phyloP scores from a whole-genome alignment of 495 filamentous ascomycete genomes.

The Podospora bellae-mahoneyi region DNA sequence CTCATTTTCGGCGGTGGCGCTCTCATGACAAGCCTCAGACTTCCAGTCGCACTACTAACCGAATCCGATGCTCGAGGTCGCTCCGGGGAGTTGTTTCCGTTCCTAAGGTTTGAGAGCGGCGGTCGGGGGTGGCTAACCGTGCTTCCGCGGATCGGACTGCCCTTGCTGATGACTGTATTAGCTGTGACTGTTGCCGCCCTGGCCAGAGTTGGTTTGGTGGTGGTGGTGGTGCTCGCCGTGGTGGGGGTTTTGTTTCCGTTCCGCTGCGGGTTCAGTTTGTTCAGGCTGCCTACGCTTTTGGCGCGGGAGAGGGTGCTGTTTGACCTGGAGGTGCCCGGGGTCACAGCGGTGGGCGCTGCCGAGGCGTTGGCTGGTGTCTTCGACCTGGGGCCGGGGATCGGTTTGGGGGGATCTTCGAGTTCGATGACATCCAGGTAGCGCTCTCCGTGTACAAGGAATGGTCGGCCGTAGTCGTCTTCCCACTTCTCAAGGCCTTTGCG shows the following conservation, averaged over 20 bases:
- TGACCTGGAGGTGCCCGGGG: slow-evolving; percentile 40
- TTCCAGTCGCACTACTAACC: slow-evolving; percentile 29
- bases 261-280: slow-evolving; percentile 32
- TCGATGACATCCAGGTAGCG: slow-evolving; percentile 79
- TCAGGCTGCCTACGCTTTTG: slow-evolving; percentile 40
- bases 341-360: slow-evolving; percentile 22
- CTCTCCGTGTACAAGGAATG: slow-evolving; percentile 88
- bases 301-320: slow-evolving; percentile 37
- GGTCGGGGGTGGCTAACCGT: slow-evolving; percentile 58
- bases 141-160: slow-evolving; percentile 69
- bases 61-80: slow-evolving; percentile 52
- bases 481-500: slow-evolving; percentile 77
- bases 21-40: slow-evolving; percentile 40
- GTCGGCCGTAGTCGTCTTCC: slow-evolving; percentile 91
- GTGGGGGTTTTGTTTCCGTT: slow-evolving; percentile 66
- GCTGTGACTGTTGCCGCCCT: slow-evolving; percentile 20
- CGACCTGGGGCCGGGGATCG: slow-evolving; percentile 63
- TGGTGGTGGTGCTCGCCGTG: slow-evolving; percentile 29
- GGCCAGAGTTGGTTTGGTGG: slow-evolving; percentile 24
- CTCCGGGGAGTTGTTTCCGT: slow-evolving; percentile 81
- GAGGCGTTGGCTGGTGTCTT: slow-evolving; percentile 71
- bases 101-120: slow-evolving; percentile 73
- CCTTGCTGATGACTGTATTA: slow-evolving; percentile 28
- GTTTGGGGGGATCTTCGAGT: slow-evolving; percentile 53
- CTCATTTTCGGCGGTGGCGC: slow-evolving; percentile 89